phyloP scores from a whole-genome alignment of 78 protist genomes.

The Trichosphaerium sp. region DNA sequence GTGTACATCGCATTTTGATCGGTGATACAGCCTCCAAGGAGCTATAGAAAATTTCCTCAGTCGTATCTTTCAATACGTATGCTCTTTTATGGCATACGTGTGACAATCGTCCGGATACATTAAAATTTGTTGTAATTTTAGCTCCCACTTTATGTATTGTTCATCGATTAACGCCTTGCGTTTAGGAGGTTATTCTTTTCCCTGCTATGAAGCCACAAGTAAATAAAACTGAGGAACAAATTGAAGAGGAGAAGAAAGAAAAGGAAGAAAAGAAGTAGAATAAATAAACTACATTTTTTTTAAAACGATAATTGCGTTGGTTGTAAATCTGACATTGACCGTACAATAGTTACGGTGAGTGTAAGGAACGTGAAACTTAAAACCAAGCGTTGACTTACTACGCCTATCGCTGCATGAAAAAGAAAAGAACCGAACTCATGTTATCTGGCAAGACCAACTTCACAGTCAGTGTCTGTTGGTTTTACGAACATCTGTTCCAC shows the following conservation, averaged over 20 bases:
- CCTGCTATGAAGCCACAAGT: conserved; percentile 99
- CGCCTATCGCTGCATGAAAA: too few relatives aligned
- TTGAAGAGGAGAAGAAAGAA: background rate
- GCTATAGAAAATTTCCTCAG: too few relatives aligned
- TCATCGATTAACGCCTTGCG: background rate
- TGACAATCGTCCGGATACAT: background rate
- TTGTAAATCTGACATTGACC: too few relatives aligned
- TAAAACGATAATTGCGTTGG: too few relatives aligned
- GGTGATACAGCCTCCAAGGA: background rate
- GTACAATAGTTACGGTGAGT: too few relatives aligned
- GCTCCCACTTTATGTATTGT: background rate
- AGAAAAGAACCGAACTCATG: too few relatives aligned
- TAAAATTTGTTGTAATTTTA: background rate
- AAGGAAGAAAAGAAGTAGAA: background rate
- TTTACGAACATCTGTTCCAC: too few relatives aligned
- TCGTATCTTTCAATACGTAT: background rate
- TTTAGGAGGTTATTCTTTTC: conserved; percentile 94
- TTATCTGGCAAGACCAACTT: too few relatives aligned
- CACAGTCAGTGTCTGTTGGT: too few relatives aligned
- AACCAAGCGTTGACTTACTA: too few relatives aligned
- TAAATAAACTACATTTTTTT: background rate
- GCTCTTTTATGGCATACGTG: background rate
- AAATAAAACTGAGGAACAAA: background rate
- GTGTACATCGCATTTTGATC: background rate
- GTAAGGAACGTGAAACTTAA: too few relatives aligned